Evolutionary conservation across 1,284 basidiomycete genomes (phyloP).

Genomic region (Fomitiporia mediterranea): DNA sequence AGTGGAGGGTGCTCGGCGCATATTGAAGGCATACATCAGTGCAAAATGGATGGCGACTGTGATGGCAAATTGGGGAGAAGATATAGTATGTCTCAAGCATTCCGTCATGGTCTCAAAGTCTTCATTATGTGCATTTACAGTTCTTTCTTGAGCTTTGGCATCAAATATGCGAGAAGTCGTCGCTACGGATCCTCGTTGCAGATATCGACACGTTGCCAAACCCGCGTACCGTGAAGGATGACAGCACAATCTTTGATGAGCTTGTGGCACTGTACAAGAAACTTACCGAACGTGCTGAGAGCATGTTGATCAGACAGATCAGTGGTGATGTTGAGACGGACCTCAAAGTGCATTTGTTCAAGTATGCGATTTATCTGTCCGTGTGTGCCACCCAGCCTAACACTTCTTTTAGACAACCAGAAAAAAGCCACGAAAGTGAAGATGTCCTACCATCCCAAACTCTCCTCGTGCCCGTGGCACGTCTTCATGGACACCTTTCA

Average conservation of each 20-base stretch:
- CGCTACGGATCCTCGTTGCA: slow-evolving; percentile 49
- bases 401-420: slow-evolving; percentile 24
- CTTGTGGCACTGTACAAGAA: slow-evolving; percentile 59
- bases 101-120: no score
- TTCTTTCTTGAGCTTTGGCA: slow-evolving; percentile 87
- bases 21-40: slow-evolving; percentile 81
- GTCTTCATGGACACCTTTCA: slow-evolving; percentile 67
- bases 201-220: slow-evolving; percentile 47
- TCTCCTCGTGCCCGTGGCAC: slow-evolving; percentile 65
- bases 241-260: slow-evolving; percentile 73
- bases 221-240: slow-evolving; percentile 35
- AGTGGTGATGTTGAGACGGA: slow-evolving; percentile 73
- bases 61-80: slow-evolving; percentile 81
- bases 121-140: slow-evolving; percentile 44
- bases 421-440: background rate
- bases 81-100: slow-evolving; percentile 66
- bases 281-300: slow-evolving; percentile 70
- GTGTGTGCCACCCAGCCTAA: background rate
- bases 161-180: slow-evolving; percentile 60
- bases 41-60: slow-evolving; percentile 64
- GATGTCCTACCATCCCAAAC: slow-evolving; percentile 58
- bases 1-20: slow-evolving; percentile 70
- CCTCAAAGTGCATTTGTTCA: slow-evolving; percentile 64
- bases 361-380: slow-evolving; percentile 29
- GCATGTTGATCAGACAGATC: slow-evolving; percentile 79